Base-by-base conservation (phyloP, 345 rosid genomes). In the Corchorus capsularis region DNA sequence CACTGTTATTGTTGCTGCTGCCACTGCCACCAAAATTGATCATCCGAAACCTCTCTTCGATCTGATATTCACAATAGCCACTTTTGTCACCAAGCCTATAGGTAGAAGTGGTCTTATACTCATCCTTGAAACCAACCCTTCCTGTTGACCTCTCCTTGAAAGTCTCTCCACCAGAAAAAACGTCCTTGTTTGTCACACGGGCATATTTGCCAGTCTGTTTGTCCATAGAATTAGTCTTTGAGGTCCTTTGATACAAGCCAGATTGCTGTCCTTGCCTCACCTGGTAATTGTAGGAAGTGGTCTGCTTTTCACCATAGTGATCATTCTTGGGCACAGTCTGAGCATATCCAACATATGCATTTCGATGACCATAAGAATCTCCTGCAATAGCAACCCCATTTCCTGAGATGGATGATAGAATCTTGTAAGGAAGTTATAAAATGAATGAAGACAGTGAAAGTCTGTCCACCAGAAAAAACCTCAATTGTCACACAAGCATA, bases 111-210 rank as follows among this genome's bases (percentile, higher is more conserved):
- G 50, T 45, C 46, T 72, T 72, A 37, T 2, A 27, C 74, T 80
- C 83, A 19, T 72, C 80, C 74, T 65, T 59, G 14, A 20, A 41
- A 4, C 78, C 75, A 37, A 53, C 20, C 47, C 75, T 81, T 22
- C 75, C 72, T 0, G 43, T 71, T 14, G 71, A 65, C 20, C 66
- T 69, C 71, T 77, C 75, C 78, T 67, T 68, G 72, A 37, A 68
- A 4, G 15, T 34, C 20, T 73, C 71, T 15, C 80, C 75, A 45
- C 19, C 50, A 10, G 72, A 73, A 49, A 34, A 4, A 5, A 17
- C 73, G 2, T 73, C 55, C 54, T 17, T 68, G 15, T 34, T n/a
- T 1, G 65, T 67, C 8, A 59, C 2, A 5, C 49, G 47, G 0
- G 9, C 50, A 20, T 73, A 73, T 3, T 13, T 12, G 6, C 63